Percentiles rank a stretch among this genome's conserved stretches.
phyloP scores from a whole-genome alignment of 2,329 filamentous ascomycete species.

The Colletotrichum sp. region DNA sequence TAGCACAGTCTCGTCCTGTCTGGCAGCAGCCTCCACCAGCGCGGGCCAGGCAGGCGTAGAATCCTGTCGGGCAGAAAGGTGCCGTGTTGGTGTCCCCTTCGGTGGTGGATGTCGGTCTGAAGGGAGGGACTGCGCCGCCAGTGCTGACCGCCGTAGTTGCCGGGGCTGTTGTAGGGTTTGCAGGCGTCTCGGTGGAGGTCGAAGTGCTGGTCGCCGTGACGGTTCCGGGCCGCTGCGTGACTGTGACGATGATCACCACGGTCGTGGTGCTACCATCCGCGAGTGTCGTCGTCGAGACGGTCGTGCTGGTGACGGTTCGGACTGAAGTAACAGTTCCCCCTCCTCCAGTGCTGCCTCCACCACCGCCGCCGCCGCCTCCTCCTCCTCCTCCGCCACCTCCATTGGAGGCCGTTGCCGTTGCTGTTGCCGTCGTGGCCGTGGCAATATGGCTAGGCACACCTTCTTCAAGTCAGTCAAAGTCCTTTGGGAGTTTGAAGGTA shows the following conservation, averaged over 20 bases:
- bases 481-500: not conserved
- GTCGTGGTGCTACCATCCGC: constrained; percentile 39
- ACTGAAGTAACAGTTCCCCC: constrained; percentile 30
- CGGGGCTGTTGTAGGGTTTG: constrained; percentile 41
- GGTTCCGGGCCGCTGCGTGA: constrained; percentile 37
- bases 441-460: constrained; percentile 37
- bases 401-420: constrained; percentile 20
- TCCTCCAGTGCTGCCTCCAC: not conserved
- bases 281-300: constrained; percentile 27
- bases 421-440: constrained; percentile 18
- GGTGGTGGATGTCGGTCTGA: constrained; percentile 49
- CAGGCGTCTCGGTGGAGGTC: constrained; percentile 40
- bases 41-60: constrained; percentile 86
- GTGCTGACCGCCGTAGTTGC: constrained; percentile 40
- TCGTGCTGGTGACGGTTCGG: constrained; percentile 29
- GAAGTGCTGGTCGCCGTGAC: constrained; percentile 35
- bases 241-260: constrained; percentile 43
- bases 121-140: constrained; percentile 48
- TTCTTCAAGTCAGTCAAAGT: constrained; percentile 23
- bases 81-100: constrained; percentile 30
- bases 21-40: constrained; percentile 88
- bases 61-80: constrained; percentile 79
- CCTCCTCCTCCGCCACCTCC: constrained; percentile 2
- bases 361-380: not conserved
- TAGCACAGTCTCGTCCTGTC: constrained; percentile 83